Conservation (phyloP, 441 rosid species). For the Populus hybrid region DNA sequence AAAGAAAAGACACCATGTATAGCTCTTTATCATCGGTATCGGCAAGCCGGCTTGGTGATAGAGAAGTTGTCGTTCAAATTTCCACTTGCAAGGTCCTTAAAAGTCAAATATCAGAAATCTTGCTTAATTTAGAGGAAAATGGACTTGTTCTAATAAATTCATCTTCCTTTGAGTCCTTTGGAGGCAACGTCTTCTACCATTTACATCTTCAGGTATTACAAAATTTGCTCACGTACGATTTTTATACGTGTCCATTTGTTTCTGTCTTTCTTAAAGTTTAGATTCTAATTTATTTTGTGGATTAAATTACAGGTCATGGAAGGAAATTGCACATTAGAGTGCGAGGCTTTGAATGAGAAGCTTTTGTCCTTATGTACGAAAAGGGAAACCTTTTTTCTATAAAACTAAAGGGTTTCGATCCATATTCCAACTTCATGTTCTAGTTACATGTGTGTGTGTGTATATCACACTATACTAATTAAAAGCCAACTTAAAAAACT, state of each 20-base stretch:
- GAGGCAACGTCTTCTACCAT: slow-evolving; percentile 46
- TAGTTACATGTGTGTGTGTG: no score
- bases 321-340: slow-evolving; percentile 5
- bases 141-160: slow-evolving; percentile 26
- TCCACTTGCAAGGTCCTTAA: background rate
- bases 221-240: background rate
- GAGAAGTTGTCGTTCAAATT: slow-evolving; percentile 27
- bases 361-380: slow-evolving; percentile 16
- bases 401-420: background rate
- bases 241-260: background rate
- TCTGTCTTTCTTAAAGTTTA: background rate
- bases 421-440: background rate
- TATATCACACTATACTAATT: no score
- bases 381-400: background rate
- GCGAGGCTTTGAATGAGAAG: slow-evolving; percentile 23
- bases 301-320: slow-evolving; percentile 12
- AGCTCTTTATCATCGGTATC: slow-evolving; percentile 31
- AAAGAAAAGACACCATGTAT: background rate
- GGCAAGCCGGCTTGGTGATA: slow-evolving; percentile 25
- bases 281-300: background rate
- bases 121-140: slow-evolving; percentile 23
- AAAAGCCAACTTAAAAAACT: no score
- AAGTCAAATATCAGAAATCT: slow-evolving; percentile 17
- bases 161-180: slow-evolving; percentile 52
- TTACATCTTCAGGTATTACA: slow-evolving; percentile 47